Evolutionary conservation across 257 asterid species (phyloP).

Genomic region (Solanum stenotomum): DNA sequence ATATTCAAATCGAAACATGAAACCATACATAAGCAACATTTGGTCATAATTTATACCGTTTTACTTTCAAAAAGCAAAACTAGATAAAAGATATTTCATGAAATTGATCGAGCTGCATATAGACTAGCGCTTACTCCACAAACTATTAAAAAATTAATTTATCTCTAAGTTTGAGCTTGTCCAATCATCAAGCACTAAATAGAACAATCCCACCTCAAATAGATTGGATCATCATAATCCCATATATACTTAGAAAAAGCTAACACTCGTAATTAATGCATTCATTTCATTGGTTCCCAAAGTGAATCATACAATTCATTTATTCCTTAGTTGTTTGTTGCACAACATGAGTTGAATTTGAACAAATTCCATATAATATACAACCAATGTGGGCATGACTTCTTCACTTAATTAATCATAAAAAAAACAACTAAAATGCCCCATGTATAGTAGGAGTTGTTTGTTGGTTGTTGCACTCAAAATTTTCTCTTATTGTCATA

Average conservation of each 20-base stretch:
- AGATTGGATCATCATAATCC: not conserved
- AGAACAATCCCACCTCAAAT: not conserved
- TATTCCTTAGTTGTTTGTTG: not conserved
- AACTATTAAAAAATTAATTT: not conserved
- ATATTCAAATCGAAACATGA: not conserved
- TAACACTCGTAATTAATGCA: not conserved
- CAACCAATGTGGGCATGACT: not conserved
- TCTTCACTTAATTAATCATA: not conserved
- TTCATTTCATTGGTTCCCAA: not conserved
- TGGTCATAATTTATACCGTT: not conserved
- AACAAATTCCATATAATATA: not conserved
- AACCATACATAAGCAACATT: not conserved
- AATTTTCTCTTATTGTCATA: not conserved
- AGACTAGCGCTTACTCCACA: not conserved
- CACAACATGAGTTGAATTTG: not conserved
- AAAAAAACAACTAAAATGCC: not conserved
- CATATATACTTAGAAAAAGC: not conserved
- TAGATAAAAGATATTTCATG: not conserved
- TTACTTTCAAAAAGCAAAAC: not conserved
- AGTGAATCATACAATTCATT: not conserved
- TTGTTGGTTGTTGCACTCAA: slow-evolving; percentile 30
- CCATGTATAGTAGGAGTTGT: slow-evolving; percentile 14
- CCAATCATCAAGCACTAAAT: not conserved
- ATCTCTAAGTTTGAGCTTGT: not conserved
- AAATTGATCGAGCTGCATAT: not conserved